These are phyloP conservation scores for Malus fusca DNA, from an alignment of 306 rosid species.

Conservation along the genomic window DNA sequence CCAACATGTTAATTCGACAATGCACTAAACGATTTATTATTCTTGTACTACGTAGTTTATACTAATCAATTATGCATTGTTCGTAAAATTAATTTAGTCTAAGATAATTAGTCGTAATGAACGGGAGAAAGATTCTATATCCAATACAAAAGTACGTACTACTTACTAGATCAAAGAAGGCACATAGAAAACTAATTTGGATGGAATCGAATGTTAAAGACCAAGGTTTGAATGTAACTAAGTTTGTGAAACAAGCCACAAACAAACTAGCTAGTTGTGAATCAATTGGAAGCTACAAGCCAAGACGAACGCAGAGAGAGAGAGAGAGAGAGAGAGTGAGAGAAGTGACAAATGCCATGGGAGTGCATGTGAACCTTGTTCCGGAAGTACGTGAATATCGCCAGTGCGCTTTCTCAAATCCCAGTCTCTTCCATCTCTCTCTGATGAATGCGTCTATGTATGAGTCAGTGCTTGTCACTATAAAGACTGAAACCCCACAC, in stretches of 20 bases:
- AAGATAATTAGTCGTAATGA: too few species aligned
- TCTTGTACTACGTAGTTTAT: too few species aligned
- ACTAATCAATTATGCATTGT: too few species aligned
- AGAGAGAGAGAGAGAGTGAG: background rate
- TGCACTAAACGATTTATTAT: too few species aligned
- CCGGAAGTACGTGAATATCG: background rate
- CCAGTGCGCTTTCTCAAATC: background rate
- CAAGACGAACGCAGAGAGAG: background rate
- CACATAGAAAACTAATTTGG: too few species aligned
- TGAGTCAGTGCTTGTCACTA: slow-evolving; percentile 1
- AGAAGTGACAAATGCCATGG: background rate
- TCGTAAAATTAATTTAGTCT: too few species aligned
- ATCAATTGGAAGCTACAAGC: background rate
- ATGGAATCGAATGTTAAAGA: background rate
- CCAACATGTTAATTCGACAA: too few species aligned
- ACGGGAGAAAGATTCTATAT: too few species aligned
- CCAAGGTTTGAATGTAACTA: background rate
- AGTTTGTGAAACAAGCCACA: background rate
- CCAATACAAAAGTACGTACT: too few species aligned
- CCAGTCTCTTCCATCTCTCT: background rate
- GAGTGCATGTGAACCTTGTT: slow-evolving; percentile 16
- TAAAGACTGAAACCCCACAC: slow-evolving; percentile 5
- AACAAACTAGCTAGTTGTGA: background rate
- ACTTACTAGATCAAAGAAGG: too few species aligned
- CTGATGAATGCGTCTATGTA: background rate